These are phyloP conservation scores for Phytopythium ostracodes DNA, from an alignment of 352 stramenopile genomes.

Conservation along the genomic window DNA sequence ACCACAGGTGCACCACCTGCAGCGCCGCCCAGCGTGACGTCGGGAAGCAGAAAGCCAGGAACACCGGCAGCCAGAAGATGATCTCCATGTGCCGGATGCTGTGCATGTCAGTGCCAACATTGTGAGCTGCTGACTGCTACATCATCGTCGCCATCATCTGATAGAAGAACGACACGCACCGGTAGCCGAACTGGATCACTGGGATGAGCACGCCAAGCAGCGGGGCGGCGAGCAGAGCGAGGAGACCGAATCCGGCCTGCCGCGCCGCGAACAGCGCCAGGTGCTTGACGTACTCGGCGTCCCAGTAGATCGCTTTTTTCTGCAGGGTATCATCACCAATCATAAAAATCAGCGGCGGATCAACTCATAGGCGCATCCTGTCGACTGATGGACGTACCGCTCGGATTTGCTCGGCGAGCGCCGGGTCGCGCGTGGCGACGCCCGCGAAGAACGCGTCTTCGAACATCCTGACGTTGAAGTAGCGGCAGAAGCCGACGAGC, in stretches of 20 bases:
- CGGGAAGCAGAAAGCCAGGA: conserved; percentile 48
- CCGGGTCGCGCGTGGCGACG: conserved; percentile 32
- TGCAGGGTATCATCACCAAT: neutral
- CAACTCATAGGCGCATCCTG: no score
- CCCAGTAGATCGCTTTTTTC: conserved; percentile 67
- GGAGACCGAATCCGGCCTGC: conserved; percentile 48
- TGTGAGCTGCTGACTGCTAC: no score
- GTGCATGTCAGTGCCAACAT: neutral
- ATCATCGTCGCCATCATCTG: neutral
- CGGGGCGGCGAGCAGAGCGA: conserved; percentile 43
- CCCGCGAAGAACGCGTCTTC: conserved; percentile 73
- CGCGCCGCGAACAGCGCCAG: conserved; percentile 36
- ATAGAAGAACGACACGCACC: conserved; percentile 18
- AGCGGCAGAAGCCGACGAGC: conserved; percentile 49
- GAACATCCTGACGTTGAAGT: conserved; percentile 56
- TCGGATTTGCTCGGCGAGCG: conserved; percentile 36
- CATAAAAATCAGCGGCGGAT: neutral
- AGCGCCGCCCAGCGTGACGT: conserved; percentile 34
- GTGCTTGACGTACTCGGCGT: conserved; percentile 67
- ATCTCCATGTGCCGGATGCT: conserved; percentile 69
- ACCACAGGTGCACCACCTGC: conserved; percentile 55
- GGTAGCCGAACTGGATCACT: conserved; percentile 55
- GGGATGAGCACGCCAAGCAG: conserved; percentile 49
- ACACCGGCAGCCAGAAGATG: conserved; percentile 54
- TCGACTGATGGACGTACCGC: conserved; percentile 15